These are phyloP conservation scores for Xylariales sp. DNA, from an alignment of 2,329 filamentous ascomycete species.

Conservation along the genomic window DNA sequence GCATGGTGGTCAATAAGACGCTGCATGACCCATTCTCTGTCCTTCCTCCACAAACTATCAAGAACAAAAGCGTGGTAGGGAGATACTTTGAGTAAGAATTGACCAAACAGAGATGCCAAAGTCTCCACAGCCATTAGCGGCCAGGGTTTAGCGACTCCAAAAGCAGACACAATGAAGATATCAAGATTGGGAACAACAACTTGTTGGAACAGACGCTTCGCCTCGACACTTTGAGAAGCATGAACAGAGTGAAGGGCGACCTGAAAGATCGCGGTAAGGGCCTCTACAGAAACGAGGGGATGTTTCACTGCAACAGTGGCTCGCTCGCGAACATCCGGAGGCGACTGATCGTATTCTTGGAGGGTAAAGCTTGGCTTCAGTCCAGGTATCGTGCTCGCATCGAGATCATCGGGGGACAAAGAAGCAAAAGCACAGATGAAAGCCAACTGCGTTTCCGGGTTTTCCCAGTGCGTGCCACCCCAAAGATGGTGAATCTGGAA, in stretches of 20 bases:
- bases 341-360: conserved; percentile 48
- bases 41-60: conserved; percentile 86
- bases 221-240: conserved; percentile 59
- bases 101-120: conserved; percentile 71
- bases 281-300: conserved; percentile 83
- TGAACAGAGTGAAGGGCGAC: conserved; percentile 58
- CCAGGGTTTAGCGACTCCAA: conserved; percentile 75
- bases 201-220: conserved; percentile 61
- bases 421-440: conserved; percentile 86
- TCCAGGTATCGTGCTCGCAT: conserved; percentile 79
- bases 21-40: conserved; percentile 79
- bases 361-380: conserved; percentile 72
- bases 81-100: conserved; percentile 76
- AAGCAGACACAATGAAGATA: conserved; percentile 74
- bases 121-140: conserved; percentile 70
- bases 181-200: conserved; percentile 70
- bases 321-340: conserved; percentile 44
- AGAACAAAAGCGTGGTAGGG: conserved; percentile 83
- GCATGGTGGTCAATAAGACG: conserved; percentile 76
- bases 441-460: conserved; percentile 85
- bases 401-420: conserved; percentile 68
- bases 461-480: conserved; percentile 78
- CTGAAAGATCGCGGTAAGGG: conserved; percentile 66
- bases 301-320: conserved; percentile 68
- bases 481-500: conserved; percentile 87